Base-by-base conservation (phyloP, 2,329 filamentous ascomycete species). In the Pestalotiopsis fici region DNA sequence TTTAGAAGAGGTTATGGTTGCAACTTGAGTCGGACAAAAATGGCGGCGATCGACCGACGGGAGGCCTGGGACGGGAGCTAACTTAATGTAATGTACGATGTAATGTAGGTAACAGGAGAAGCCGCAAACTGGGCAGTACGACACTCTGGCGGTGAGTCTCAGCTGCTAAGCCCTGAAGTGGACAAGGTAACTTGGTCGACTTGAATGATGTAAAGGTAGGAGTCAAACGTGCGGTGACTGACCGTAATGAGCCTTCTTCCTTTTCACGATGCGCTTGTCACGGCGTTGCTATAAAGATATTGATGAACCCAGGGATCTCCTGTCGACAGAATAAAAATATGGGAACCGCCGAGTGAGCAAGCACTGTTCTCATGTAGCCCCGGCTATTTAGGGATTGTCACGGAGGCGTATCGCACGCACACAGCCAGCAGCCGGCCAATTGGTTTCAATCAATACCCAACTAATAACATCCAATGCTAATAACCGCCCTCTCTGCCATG, bases 261-360 rank as follows among this genome's bases (percentile, higher is more conserved):
- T 3, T 50, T 21, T 50, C 43, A 50, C 43, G 43, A 47, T 50
- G 59, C 31, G 59, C 59, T 62, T 43, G 21, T 47, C 59, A 27
- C 59, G 37, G 37, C 21, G 31, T 31, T 28, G 37, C 31, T 62
- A 62, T 62, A 62, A 62, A 11, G 15, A 28, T 43, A 21, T 25
- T 50, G 21, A 50, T 21, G n/a, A 23, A 60, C 35, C 27, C 59
- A 62, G 39, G 59, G 59, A 50, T 62, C 37, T 62, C 59, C 59
- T 50, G 31, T 25, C 59, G 15, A 60, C 28, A 23, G 21, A 50
- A n/a, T 9, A 50, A 50, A 57, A 60, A 60, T 37, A 60, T 60
- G 57, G 57, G 57, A 60, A 60, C 57, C 28, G 18, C 13, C 21
- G 18, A 18, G 27, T 21, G 18, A 57, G n/a, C 23, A 23, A 57